Evolutionary conservation across 2,329 filamentous ascomycete genomes (phyloP).

Genomic region (Neofusicoccum cordaticola): DNA sequence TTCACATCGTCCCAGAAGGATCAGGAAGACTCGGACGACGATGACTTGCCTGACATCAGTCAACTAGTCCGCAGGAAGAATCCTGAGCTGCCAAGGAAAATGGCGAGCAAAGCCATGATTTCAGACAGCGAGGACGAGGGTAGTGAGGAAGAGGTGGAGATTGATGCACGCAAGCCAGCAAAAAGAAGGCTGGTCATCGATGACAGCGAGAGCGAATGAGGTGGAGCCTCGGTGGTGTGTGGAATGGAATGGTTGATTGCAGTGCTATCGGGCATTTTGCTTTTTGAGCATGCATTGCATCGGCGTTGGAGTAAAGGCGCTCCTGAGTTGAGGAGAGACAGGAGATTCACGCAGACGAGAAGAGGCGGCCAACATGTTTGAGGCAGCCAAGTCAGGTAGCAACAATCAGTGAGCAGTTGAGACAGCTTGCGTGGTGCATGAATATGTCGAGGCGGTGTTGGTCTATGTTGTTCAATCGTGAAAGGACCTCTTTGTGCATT

Average conservation of each 20-base stretch:
- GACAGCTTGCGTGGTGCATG: background rate
- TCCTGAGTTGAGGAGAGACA: background rate
- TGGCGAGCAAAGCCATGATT: background rate
- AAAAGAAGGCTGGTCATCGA: constrained; percentile 10
- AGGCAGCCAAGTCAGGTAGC: background rate
- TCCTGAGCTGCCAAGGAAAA: background rate
- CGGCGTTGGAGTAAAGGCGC: background rate
- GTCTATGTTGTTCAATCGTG: too few relatives aligned
- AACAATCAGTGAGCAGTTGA: background rate
- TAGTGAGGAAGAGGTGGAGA: background rate
- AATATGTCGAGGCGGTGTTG: too few relatives aligned
- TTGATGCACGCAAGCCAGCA: background rate
- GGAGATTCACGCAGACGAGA: background rate
- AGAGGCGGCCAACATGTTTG: background rate
- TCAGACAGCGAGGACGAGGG: constrained; percentile 5
- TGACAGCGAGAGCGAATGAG: constrained; percentile 12
- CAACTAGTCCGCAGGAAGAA: background rate
- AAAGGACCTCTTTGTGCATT: too few relatives aligned
- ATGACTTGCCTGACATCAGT: constrained; percentile 13
- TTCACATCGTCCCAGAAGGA: constrained; percentile 5
- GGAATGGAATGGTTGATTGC: background rate
- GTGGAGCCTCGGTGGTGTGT: background rate
- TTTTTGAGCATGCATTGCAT: background rate
- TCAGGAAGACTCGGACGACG: background rate
- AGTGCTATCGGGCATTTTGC: background rate